Evolutionary conservation across 2,329 filamentous ascomycete species (phyloP), one percentile per base, ranked within the genome.

Genomic region (Cladosporium phlei): DNA sequence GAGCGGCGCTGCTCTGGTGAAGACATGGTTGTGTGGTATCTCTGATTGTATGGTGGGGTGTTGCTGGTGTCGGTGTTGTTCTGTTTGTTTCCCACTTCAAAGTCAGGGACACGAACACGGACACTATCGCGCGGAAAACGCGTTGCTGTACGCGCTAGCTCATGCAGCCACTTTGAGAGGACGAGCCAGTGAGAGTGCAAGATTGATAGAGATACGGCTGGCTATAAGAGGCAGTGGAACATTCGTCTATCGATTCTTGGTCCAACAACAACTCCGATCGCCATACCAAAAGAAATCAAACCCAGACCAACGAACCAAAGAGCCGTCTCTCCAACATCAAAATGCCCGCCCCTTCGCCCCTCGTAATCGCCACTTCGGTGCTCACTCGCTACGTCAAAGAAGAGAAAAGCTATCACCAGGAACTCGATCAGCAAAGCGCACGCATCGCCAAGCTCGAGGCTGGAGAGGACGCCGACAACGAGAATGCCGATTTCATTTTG

Each of bases 361-460:
- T 96, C 65, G 69, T 80, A 59, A 93, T 96, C 63, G 82, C 85
- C 34, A 93, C 87, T 19, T 80, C 83, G 52, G 82, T 88, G 16
- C 80, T 97, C 56, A 75, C 79, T 59, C 88, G 93, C 49, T 79
- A 97, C 38, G 80, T 95, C 55, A 96, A 95, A 69, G 93, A 98
- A 68, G 88, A 96, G 67, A 74, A 78, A 29, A 91, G 84, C 59
- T 97, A 98, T 71, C 85, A 90, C 74, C 85, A 85, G 63, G 93
- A 98, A 67, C 77, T 90, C 16, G 73, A 78, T 53, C 75, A 83
- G 54, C 90, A 97, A 65, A 76, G 86, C 58, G 76, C 78, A 51
- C 80, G 85, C 47, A 78, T 94, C 54, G 71, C 78, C 65, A 80
- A 82, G 64, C 75, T 95, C 34, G 80, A 85, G 57, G 65, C 68